Conservation (phyloP, 495 filamentous ascomycete species). For the Aspergillus conjunctus region DNA sequence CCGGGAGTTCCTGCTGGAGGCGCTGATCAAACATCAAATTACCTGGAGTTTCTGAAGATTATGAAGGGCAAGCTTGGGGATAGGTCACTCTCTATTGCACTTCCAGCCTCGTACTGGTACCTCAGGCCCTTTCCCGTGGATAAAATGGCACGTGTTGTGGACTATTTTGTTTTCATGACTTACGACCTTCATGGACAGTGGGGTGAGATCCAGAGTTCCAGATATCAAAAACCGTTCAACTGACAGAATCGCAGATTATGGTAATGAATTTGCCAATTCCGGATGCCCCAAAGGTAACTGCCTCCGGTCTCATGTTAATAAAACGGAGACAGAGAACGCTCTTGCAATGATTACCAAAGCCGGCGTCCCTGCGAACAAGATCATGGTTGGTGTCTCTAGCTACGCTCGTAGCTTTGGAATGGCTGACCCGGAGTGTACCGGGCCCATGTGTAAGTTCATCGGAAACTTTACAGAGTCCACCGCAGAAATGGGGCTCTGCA, state of each 20-base stretch:
- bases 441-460: background rate
- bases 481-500: background rate
- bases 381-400: background rate
- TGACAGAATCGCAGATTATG: constrained; percentile 3
- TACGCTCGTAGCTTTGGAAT: background rate
- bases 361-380: background rate
- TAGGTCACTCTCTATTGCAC: constrained; percentile 18
- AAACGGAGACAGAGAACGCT: background rate
- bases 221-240: background rate
- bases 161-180: constrained; percentile 42
- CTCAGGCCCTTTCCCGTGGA: constrained; percentile 32
- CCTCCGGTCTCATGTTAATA: constrained; percentile 4
- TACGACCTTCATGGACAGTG: constrained; percentile 36
- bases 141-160: constrained; percentile 24
- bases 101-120: constrained; percentile 29
- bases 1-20: constrained; percentile 36
- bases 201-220: constrained; percentile 25
- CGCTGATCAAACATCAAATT: constrained; percentile 19
- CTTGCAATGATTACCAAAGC: constrained; percentile 1
- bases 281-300: constrained; percentile 8
- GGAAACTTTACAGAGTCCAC: background rate
- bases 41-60: constrained; percentile 7
- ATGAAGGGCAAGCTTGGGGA: constrained; percentile 12
- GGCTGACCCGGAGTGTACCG: background rate
- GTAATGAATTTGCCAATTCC: constrained; percentile 12